Conservation (phyloP, 2,329 filamentous ascomycete species). For the Colletotrichum lentis region DNA sequence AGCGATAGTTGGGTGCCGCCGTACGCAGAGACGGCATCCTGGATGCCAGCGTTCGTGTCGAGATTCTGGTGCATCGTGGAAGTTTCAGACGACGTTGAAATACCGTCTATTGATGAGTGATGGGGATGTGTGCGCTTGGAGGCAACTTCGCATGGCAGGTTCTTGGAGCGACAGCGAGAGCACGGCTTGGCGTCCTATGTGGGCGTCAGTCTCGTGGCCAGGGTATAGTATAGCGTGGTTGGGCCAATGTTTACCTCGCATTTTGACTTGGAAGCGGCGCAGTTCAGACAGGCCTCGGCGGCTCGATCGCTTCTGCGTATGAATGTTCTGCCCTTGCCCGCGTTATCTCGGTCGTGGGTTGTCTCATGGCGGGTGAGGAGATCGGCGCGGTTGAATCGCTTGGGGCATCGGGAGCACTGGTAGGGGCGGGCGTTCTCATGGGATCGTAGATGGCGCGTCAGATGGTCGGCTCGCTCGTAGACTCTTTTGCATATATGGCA, state of each 20-base stretch:
- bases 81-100: constrained; percentile 31
- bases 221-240: background rate
- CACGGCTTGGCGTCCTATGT: constrained; percentile 30
- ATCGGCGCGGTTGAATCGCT: constrained; percentile 35
- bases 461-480: constrained; percentile 35
- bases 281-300: constrained; percentile 33
- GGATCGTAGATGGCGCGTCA: constrained; percentile 33
- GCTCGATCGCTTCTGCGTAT: constrained; percentile 34
- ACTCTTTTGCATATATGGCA: constrained; percentile 33
- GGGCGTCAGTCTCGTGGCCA: background rate
- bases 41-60: constrained; percentile 21
- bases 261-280: constrained; percentile 36
- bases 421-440: constrained; percentile 36
- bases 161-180: constrained; percentile 30
- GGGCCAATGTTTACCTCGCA: constrained; percentile 27
- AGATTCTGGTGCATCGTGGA: constrained; percentile 28
- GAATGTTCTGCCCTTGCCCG: constrained; percentile 33
- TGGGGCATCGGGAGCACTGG: constrained; percentile 32
- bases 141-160: constrained; percentile 31
- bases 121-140: constrained; percentile 29
- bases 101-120: constrained; percentile 19
- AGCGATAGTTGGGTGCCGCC: constrained; percentile 12
- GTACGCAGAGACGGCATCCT: constrained; percentile 15
- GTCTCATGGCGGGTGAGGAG: constrained; percentile 36
- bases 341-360: constrained; percentile 34